Percentiles rank a stretch among this genome's conserved stretches.
phyloP scores from a whole-genome alignment of 2,329 filamentous ascomycete species.

The Paraconiothyrium sp. region DNA sequence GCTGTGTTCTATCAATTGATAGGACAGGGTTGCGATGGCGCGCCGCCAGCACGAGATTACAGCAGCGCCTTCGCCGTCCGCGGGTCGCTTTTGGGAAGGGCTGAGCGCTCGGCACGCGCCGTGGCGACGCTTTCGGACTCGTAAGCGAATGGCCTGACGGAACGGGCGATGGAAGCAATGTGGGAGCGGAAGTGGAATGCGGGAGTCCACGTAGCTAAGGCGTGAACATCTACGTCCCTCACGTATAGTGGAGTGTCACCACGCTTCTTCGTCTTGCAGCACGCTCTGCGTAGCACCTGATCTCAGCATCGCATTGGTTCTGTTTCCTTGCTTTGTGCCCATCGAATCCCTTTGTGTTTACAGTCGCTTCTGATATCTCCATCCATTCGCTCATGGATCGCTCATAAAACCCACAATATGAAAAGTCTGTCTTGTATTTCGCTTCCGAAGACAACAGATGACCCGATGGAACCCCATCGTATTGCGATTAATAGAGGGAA shows the following conservation, averaged over 20 bases:
- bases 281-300: conserved; percentile 15
- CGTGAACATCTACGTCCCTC: conserved; percentile 6
- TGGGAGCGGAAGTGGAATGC: conserved; percentile 6
- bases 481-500: conserved; percentile 10
- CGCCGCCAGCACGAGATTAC: conserved; percentile 11
- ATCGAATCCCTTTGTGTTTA: conserved; percentile 9
- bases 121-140: conserved; percentile 11
- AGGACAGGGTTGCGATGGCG: conserved; percentile 15
- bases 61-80: conserved; percentile 8
- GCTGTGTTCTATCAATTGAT: conserved; percentile 12
- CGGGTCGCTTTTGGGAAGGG: conserved; percentile 6
- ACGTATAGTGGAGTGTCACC: conserved; percentile 12
- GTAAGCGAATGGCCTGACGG: background rate
- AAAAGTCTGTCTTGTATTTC: conserved; percentile 19
- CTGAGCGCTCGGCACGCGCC: conserved; percentile 15
- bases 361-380: background rate
- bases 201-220: conserved; percentile 13
- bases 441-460: conserved; percentile 15
- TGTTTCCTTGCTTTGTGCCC: background rate
- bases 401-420: conserved; percentile 7
- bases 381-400: conserved; percentile 3
- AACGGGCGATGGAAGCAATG: conserved; percentile 6
- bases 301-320: conserved; percentile 12
- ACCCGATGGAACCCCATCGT: conserved; percentile 3
- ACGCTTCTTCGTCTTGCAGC: conserved; percentile 9